Conservation (phyloP, 495 filamentous ascomycete genomes). For the Tirmania nivea region DNA sequence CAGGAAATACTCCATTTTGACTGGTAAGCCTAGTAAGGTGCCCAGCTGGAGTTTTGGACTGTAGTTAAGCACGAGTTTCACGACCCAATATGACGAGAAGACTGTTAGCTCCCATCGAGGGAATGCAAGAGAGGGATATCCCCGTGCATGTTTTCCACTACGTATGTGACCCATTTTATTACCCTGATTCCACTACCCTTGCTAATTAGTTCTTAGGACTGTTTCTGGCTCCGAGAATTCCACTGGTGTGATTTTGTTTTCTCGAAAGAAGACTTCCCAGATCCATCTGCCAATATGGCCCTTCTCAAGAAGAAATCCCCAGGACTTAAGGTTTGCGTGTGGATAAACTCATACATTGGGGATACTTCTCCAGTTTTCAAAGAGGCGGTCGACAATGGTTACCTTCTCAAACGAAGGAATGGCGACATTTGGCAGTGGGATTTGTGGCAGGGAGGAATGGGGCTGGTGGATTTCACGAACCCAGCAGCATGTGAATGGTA, state of each 20-base stretch:
- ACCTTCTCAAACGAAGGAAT: conserved; percentile 45
- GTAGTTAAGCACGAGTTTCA: no score
- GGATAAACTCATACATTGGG: conserved; percentile 51
- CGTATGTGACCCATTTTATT: no score
- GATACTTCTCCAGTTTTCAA: conserved; percentile 44
- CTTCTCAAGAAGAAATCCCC: conserved; percentile 35
- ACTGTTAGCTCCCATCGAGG: no score
- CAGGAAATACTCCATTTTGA: no score
- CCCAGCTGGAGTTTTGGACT: no score
- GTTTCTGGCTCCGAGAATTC: conserved; percentile 31
- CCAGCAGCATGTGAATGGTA: conserved; percentile 43
- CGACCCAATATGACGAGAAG: no score
- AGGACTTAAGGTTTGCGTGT: conserved; percentile 42
- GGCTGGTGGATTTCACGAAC: conserved; percentile 52
- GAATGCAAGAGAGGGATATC: no score
- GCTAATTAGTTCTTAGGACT: no score
- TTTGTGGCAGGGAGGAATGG: conserved; percentile 56
- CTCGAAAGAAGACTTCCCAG: conserved; percentile 44
- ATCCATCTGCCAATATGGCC: conserved; percentile 39
- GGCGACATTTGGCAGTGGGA: conserved; percentile 56
- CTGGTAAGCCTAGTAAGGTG: no score
- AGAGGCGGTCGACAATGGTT: conserved; percentile 41
- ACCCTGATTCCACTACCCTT: no score
- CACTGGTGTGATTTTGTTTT: conserved; percentile 59
- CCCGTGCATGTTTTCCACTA: no score